A percentile compares a stretch with the other conserved stretches of the same genome.
phyloP scores from a whole-genome alignment of 23 red algal genomes.

The Gracilariopsis chorda region DNA sequence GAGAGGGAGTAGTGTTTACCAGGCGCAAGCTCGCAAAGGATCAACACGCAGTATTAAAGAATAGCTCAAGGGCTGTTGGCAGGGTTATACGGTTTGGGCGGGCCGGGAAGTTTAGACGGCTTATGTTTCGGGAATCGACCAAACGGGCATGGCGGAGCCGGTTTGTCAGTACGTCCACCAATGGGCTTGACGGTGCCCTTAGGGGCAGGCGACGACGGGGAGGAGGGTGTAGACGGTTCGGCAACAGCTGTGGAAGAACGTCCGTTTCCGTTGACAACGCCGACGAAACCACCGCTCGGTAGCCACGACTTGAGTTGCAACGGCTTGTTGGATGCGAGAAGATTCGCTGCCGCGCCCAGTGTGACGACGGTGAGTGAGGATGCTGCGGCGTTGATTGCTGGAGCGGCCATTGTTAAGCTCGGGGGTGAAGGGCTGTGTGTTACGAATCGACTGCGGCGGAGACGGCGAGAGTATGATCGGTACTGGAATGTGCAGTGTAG shows the following conservation, averaged over 20 bases:
- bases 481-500: background rate
- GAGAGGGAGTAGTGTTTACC: background rate
- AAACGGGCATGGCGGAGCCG: slow-evolving; percentile 43
- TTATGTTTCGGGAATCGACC: slow-evolving; percentile 54
- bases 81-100: slow-evolving; percentile 33
- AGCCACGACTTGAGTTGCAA: slow-evolving; percentile 21
- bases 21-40: background rate
- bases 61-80: slow-evolving; percentile 17
- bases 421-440: no score
- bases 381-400: slow-evolving; percentile 26
- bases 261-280: background rate
- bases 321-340: slow-evolving; percentile 40
- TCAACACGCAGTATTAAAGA: no score
- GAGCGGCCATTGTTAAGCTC: slow-evolving; percentile 35
- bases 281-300: slow-evolving; percentile 35
- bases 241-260: background rate
- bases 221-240: background rate
- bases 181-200: background rate
- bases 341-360: slow-evolving; percentile 31
- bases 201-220: background rate
- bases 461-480: background rate
- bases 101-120: slow-evolving; percentile 53
- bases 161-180: slow-evolving; percentile 47
- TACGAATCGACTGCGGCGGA: background rate
- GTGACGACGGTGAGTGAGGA: slow-evolving; percentile 40